Percentiles rank a stretch among this genome's conserved stretches.
Evolutionary conservation across 2,329 filamentous ascomycete genomes (phyloP).

Genomic region (Phyllosticta paracitricarpa): DNA sequence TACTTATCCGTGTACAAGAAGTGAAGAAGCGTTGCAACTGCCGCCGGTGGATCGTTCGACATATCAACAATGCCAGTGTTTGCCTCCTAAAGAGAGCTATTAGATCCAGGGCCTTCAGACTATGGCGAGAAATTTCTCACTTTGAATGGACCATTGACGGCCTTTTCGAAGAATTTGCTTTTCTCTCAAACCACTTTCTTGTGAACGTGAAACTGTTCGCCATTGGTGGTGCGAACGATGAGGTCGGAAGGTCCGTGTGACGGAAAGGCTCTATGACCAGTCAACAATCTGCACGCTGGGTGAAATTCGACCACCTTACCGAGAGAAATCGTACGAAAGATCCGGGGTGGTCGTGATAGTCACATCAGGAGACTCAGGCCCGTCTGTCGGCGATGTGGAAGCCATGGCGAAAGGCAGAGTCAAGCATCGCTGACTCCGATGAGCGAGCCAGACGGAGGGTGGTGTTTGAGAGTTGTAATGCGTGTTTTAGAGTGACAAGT

Average conservation of each 20-base stretch:
- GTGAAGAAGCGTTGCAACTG: constrained; percentile 69
- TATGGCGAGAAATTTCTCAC: not conserved
- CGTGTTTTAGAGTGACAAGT: no score
- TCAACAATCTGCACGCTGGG: not conserved
- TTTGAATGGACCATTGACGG: not conserved
- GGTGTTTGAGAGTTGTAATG: no score
- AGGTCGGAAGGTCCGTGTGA: not conserved
- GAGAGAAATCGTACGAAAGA: not conserved
- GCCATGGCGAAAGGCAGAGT: no score
- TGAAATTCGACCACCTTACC: not conserved
- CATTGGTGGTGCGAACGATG: not conserved
- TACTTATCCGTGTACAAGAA: constrained; percentile 81
- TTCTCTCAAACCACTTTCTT: not conserved
- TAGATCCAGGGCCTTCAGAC: not conserved
- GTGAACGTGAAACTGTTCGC: not conserved
- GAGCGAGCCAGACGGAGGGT: no score
- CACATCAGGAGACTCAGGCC: no score
- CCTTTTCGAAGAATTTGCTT: not conserved
- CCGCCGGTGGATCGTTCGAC: constrained; percentile 55
- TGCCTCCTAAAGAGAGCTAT: not conserved
- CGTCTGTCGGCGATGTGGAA: no score
- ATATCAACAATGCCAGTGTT: constrained; percentile 48
- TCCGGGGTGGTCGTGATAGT: not conserved
- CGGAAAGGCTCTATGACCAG: not conserved
- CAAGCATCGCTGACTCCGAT: no score